phyloP scores from a whole-genome alignment of 2,329 filamentous ascomycete species.

The Arthrobotrys megalospora region DNA sequence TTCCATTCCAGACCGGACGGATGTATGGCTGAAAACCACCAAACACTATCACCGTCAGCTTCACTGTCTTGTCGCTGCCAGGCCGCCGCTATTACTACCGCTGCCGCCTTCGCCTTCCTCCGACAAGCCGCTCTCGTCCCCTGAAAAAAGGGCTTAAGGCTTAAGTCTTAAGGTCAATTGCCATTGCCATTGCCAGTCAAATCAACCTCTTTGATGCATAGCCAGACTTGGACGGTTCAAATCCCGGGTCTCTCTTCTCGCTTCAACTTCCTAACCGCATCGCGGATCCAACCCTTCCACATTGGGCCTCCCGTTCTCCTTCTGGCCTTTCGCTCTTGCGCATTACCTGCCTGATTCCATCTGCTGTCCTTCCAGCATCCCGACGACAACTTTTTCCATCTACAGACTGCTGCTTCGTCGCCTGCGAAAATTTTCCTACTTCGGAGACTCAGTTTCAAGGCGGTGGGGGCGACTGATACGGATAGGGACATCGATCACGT shows the following conservation, averaged over 20 bases:
- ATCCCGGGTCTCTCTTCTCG: not conserved
- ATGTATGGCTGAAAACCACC: constrained; percentile 30
- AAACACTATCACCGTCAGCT: constrained; percentile 4
- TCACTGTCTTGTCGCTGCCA: not conserved
- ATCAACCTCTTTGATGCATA: constrained; percentile 9
- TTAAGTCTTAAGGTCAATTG: too few relatives aligned
- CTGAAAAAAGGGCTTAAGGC: not conserved
- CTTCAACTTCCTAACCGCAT: constrained; percentile 22
- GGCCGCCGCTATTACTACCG: not conserved
- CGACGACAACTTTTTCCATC: not conserved
- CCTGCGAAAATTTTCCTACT: constrained; percentile 40
- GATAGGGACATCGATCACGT: constrained; percentile 58
- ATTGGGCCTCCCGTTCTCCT: constrained; percentile 8
- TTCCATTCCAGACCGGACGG: constrained; percentile 26
- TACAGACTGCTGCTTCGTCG: constrained; percentile 3
- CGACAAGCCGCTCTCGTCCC: constrained; percentile 17
- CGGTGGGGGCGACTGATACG: constrained; percentile 42
- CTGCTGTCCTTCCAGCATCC: not conserved
- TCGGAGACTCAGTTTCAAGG: constrained; percentile 37
- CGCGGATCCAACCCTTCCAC: constrained; percentile 11
- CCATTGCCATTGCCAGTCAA: not conserved
- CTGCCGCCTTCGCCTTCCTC: not conserved
- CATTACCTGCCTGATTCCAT: constrained; percentile 1
- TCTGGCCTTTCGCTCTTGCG: constrained; percentile 2
- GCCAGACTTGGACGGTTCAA: not conserved